Evolutionary conservation across 148 eudicot genomes (phyloP), one percentile per base, ranked within the genome.

Genomic region (Cornus controversa): DNA sequence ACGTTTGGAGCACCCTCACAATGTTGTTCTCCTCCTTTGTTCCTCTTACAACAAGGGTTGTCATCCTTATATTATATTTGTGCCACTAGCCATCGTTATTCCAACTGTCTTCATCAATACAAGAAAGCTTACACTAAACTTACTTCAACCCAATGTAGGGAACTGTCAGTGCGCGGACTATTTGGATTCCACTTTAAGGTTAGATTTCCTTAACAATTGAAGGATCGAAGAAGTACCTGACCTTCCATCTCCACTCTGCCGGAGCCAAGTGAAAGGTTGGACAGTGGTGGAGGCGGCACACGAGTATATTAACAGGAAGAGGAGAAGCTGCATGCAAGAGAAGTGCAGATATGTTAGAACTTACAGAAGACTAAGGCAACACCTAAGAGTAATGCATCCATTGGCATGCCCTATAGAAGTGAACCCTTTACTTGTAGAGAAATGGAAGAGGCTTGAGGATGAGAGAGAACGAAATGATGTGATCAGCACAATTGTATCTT

Each of bases 191-290:
- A n/a, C n/a, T n/a, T n/a, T n/a, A n/a, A n/a, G n/a, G n/a, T n/a
- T n/a, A 11, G 86, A 50, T 29, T 82, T 80, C 65, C 25, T 74
- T 6, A 36, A 47, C 3, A 73, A 76, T 29, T 88, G 72, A 25
- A 84, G 80, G 73, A 62, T 28, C 16, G n/a, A n/a, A n/a, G 86
- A 87, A 79, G 81, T 74, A 31, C 80, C 89, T 23, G 90, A 87
- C 84, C 93, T 93, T 72, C 72, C 85, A 36, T 93, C 96, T 54
- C 96, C 98, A 6, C 91, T 91, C 29, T 93, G 98, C 72, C 94
- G 98, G n/a, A 93, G 98, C 23, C 92, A 90, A 81, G 98, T 93
- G 62, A 93, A 91, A 69, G 98, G 98, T 25, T 93, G 96, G 94
- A 91, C 98, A 8, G 87, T 91, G 66, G 90, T 91, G 65, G 89